phyloP scores from a whole-genome alignment of 2,329 filamentous ascomycete species.

The Coniochaeta prunicola region DNA sequence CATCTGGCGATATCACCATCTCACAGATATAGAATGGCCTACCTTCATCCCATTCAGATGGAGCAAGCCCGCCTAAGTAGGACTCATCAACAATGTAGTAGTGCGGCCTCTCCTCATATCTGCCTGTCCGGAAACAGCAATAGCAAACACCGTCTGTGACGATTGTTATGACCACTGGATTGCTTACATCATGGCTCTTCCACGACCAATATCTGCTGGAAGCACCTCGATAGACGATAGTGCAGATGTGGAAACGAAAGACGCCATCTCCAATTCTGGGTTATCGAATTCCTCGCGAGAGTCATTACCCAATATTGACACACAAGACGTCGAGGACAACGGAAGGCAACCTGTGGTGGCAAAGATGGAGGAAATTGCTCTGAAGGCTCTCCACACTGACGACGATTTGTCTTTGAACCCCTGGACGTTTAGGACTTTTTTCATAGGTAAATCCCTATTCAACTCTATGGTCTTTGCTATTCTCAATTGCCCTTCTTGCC shows the following conservation, averaged over 20 bases:
- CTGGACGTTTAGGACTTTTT: slow-evolving; percentile 30
- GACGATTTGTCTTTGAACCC: slow-evolving; percentile 26
- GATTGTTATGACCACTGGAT: background rate
- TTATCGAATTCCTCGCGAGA: background rate
- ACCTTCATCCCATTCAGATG: background rate
- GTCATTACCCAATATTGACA: background rate
- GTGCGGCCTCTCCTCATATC: background rate
- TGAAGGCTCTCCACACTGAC: slow-evolving; percentile 20
- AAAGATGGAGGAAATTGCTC: background rate
- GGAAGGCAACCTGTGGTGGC: background rate
- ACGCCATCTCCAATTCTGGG: background rate
- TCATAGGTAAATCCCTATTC: slow-evolving; percentile 19
- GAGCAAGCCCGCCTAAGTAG: background rate
- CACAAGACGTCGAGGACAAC: background rate
- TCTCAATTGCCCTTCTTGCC: background rate
- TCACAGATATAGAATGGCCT: background rate
- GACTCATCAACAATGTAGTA: background rate
- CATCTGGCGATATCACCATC: background rate
- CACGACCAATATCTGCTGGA: background rate
- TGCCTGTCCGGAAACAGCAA: background rate
- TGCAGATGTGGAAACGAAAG: background rate
- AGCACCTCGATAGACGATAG: background rate
- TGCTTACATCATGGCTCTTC: background rate
- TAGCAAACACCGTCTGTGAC: background rate
- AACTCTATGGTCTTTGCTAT: background rate